These are phyloP conservation scores for Linnemannia exigua DNA, from an alignment of 192 early-diverging fungal species.

Conservation along the genomic window DNA sequence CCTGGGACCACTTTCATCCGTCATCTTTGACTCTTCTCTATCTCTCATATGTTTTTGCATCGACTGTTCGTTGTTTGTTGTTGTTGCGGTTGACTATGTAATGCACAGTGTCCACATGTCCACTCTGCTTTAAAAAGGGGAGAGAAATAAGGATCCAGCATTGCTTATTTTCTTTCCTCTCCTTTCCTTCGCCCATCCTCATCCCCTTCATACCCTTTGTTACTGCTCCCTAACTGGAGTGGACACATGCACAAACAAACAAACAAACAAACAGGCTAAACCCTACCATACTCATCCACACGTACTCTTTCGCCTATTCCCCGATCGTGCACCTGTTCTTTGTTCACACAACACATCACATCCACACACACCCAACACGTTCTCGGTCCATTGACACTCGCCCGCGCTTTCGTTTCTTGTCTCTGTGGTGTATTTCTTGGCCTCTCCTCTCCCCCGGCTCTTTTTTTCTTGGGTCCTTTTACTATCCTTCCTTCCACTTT, in stretches of 20 bases:
- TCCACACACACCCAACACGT: not conserved
- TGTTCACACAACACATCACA: not conserved
- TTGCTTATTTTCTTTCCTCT: not conserved
- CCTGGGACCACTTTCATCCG: not conserved
- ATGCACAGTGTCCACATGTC: not conserved
- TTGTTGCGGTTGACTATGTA: not conserved
- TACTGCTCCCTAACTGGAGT: not conserved
- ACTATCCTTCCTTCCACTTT: not conserved
- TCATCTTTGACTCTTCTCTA: too few relatives aligned
- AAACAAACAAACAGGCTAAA: too few relatives aligned
- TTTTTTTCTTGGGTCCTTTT: not conserved
- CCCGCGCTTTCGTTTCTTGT: not conserved
- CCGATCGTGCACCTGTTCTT: not conserved
- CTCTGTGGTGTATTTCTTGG: not conserved
- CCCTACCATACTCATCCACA: not conserved
- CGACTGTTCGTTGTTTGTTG: not conserved
- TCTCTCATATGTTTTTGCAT: not conserved
- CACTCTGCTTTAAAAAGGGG: not conserved
- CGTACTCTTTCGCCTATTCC: not conserved
- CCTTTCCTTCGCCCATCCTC: not conserved
- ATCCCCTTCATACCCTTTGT: not conserved
- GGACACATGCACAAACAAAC: not conserved
- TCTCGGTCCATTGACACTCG: not conserved
- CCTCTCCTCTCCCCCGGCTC: not conserved
- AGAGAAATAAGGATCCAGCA: not conserved